Conservation (phyloP, 2,329 filamentous ascomycete species). For the Aspergillus niger region DNA sequence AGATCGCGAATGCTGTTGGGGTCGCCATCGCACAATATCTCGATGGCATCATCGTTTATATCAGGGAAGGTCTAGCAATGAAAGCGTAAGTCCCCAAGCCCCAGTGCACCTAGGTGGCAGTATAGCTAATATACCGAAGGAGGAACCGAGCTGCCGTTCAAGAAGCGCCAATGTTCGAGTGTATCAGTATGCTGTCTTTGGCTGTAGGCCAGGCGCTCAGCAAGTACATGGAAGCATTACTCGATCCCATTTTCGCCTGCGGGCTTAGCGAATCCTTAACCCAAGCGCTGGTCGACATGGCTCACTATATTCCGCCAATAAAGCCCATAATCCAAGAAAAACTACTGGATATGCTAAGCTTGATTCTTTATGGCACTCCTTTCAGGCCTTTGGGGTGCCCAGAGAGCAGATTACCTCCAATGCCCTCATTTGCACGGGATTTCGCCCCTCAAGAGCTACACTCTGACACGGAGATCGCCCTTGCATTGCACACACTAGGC, state of each 20-base stretch:
- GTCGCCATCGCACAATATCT: conserved; percentile 94
- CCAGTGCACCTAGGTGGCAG: conserved; percentile 11
- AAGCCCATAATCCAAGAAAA: conserved; percentile 92
- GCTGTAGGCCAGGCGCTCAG: conserved; percentile 95
- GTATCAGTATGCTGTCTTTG: conserved; percentile 92
- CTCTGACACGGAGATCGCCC: conserved; percentile 81
- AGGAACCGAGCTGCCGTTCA: conserved; percentile 60
- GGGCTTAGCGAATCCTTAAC: conserved; percentile 91
- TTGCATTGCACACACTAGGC: conserved; percentile 92
- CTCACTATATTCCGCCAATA: conserved; percentile 95
- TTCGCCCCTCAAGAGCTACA: conserved; percentile 82
- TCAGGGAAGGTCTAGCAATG: conserved; percentile 82
- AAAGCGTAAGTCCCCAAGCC: conserved; percentile 61
- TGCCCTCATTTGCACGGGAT: conserved; percentile 83
- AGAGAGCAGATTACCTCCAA: conserved; percentile 76
- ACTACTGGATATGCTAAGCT: conserved; percentile 89
- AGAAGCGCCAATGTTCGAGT: conserved; percentile 85
- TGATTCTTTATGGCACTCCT: conserved; percentile 86
- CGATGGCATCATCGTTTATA: conserved; percentile 89
- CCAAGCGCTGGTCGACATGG: conserved; percentile 96
- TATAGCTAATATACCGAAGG: conserved; percentile 38
- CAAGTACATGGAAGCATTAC: conserved; percentile 95
- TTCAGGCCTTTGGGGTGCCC: conserved; percentile 93
- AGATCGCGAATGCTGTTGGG: conserved; percentile 93
- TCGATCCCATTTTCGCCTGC: conserved; percentile 96